These are phyloP conservation scores for Sporothrix pseudoabietina DNA, from an alignment of 2,329 filamentous ascomycete genomes.

Conservation along the genomic window DNA sequence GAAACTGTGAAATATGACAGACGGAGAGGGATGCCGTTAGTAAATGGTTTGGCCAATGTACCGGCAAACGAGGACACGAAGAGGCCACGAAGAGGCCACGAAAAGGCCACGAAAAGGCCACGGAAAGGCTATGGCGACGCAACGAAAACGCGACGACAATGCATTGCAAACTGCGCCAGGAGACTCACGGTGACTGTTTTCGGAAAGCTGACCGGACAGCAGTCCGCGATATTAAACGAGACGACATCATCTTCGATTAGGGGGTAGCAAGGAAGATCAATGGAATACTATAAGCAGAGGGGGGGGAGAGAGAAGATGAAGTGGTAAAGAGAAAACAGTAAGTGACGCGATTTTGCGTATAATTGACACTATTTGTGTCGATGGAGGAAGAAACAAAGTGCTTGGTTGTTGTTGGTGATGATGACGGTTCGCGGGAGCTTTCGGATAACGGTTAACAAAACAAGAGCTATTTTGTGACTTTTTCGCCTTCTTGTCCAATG, in stretches of 20 bases:
- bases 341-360: conserved; percentile 15
- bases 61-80: not conserved
- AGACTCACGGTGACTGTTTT: conserved; percentile 35
- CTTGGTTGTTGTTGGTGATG: conserved; percentile 15
- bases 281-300: not conserved
- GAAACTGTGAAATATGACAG: conserved; percentile 44
- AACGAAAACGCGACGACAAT: not conserved
- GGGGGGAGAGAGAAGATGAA: not conserved
- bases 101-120: not conserved
- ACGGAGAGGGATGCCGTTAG: not conserved
- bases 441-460: conserved; percentile 33
- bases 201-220: conserved; percentile 60
- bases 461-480: conserved; percentile 28
- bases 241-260: conserved; percentile 55
- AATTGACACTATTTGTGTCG: conserved; percentile 26
- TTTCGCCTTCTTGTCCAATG: conserved; percentile 8
- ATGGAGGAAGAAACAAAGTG: not conserved
- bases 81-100: not conserved
- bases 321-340: not conserved
- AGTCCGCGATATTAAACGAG: conserved; percentile 62
- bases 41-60: not conserved
- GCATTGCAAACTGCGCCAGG: not conserved
- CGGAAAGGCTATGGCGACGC: no score
- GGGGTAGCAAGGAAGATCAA: not conserved
- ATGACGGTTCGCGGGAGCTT: conserved; percentile 32